Percentiles rank a stretch among this genome's conserved stretches.
Evolutionary conservation across 768 basidiomycete genomes (phyloP).

Genomic region (Lactifluus subvellereus): DNA sequence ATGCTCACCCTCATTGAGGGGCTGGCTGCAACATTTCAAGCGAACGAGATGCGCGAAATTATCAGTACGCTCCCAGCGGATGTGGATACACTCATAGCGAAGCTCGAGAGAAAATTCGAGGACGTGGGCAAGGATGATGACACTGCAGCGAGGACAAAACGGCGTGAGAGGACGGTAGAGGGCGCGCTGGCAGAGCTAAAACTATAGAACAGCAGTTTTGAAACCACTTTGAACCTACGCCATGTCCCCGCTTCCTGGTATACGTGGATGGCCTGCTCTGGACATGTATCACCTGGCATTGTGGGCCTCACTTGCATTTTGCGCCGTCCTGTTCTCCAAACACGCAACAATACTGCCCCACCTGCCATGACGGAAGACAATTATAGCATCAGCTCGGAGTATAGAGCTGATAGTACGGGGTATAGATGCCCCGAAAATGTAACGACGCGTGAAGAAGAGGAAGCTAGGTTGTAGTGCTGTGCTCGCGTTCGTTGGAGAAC

Average conservation of each 20-base stretch:
- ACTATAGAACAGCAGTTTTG: neutral
- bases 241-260: neutral
- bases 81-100: neutral
- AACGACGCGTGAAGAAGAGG: too few species aligned
- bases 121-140: neutral
- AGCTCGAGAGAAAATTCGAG: slow-evolving; percentile 1
- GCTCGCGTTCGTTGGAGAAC: too few species aligned
- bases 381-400: too few species aligned
- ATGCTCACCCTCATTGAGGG: neutral
- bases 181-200: slow-evolving; percentile 13
- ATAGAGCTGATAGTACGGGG: too few species aligned
- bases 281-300: neutral
- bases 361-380: too few species aligned
- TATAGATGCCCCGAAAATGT: too few species aligned
- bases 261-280: too few species aligned
- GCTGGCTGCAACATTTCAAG: neutral
- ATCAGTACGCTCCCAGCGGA: slow-evolving; percentile 2
- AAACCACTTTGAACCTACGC: neutral
- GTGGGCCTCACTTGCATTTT: neutral
- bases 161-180: slow-evolving; percentile 8
- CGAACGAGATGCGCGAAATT: slow-evolving; percentile 15
- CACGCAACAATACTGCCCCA: neutral
- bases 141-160: neutral
- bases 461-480: too few species aligned
- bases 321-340: neutral